Evolutionary conservation across 441 rosid genomes (phyloP).

Genomic region (Erodium trifolium): DNA sequence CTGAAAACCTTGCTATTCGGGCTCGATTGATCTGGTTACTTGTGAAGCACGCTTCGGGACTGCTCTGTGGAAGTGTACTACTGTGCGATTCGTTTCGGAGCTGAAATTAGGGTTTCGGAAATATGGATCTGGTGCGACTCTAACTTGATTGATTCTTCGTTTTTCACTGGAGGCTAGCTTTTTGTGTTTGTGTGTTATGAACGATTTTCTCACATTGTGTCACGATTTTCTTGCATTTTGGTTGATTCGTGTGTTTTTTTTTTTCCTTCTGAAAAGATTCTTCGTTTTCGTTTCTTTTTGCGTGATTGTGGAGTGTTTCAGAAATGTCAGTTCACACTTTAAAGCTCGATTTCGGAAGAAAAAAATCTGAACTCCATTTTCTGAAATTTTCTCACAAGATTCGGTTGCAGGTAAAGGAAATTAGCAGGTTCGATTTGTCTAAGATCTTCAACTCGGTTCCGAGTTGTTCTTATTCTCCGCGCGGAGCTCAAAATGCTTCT

Average conservation of each 20-base stretch:
- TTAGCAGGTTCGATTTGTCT: conserved; percentile 16
- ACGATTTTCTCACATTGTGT: conserved; percentile 3
- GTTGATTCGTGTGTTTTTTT: neutral
- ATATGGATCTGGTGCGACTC: conserved; percentile 43
- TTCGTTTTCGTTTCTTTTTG: neutral
- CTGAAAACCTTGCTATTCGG: neutral
- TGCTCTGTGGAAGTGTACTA: neutral
- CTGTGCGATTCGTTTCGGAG: conserved; percentile 15
- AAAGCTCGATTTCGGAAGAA: neutral
- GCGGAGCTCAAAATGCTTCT: conserved; percentile 15
- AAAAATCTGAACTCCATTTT: neutral
- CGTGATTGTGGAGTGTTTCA: neutral
- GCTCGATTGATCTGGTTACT: neutral
- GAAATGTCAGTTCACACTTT: neutral
- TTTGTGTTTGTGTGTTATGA: neutral
- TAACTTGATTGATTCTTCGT: conserved; percentile 6
- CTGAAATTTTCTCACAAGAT: neutral
- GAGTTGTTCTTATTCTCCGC: conserved; percentile 11
- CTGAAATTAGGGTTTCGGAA: conserved; percentile 25
- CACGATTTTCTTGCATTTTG: neutral
- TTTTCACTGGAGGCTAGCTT: conserved; percentile 4
- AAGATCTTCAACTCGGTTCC: conserved; percentile 24
- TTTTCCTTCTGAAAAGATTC: neutral
- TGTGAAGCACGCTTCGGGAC: neutral
- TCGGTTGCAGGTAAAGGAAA: conserved; percentile 22